Evolutionary conservation across 495 filamentous ascomycete genomes (phyloP), one percentile per base, ranked within the genome.

Genomic region (Daldinia vernicosa): DNA sequence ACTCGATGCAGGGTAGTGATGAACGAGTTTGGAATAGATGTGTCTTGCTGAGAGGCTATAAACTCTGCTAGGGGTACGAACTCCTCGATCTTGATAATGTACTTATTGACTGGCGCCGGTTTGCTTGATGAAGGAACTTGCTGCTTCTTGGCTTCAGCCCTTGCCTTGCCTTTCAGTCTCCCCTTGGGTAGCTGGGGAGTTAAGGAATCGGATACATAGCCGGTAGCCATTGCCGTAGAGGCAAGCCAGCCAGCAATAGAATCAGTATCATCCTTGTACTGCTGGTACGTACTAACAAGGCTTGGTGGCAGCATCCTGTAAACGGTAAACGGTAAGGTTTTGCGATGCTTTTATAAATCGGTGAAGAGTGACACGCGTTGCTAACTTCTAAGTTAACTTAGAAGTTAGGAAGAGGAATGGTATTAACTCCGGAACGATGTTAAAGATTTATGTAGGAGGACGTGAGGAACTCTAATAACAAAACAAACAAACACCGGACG

Each of bases 201-300:
- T 26, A 73, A 58, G n/a, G 71, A 55, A 17, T 61, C 58, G 35
- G 74, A 26, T 9, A 11, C 11, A 65, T 69, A 83, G 0, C 81
- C 80, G 39, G 57, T 76, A 59, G 80, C 70, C 53, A 74, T 81
- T 56, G 84, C 84, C 26, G 79, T 83, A 24, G 79, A 74, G 2
- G 83, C 83, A 37, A 86, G 82, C 84, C 84, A 86, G 24, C 79
- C 78, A 47, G 84, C 84, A 47, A 86, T 79, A 1, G 66, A 70
- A 58, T 83, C 76, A 11, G 82, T 85, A 63, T 87, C 85, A 32
- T 74, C 71, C 68, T 86, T 87, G 69, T 87, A 87, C 62, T 77
- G 78, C 14, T 71, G 71, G 69, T 85, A 86, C 33, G 73, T 80
- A 57, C 78, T 79, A 62, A 78, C 69, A 12, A 86, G 72, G 51